Evolutionary conservation across 495 filamentous ascomycete species (phyloP).

Genomic region (Penicillium ochrochloron): DNA sequence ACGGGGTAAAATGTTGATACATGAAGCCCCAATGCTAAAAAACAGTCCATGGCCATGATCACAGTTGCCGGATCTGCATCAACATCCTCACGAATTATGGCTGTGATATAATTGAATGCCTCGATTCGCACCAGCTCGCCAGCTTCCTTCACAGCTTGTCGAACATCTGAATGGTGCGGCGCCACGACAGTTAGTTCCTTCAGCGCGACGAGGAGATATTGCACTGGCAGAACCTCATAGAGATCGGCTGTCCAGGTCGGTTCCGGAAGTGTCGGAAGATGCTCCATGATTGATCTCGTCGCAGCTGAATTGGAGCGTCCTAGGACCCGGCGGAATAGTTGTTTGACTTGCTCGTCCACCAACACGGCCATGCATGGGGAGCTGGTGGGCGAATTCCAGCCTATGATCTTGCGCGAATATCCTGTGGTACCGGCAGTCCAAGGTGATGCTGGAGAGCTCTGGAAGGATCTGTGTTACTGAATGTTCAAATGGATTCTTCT

Average conservation of each 20-base stretch:
- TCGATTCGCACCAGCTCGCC: neutral
- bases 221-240: neutral
- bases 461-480: neutral
- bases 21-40: neutral
- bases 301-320: neutral
- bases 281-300: neutral
- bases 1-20: neutral
- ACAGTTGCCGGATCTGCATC: neutral
- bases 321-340: neutral
- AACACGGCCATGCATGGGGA: neutral
- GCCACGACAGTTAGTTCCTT: neutral
- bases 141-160: neutral
- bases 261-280: neutral
- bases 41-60: neutral
- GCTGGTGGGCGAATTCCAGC: neutral
- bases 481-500: neutral
- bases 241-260: neutral
- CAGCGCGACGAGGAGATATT: neutral
- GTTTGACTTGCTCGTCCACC: neutral
- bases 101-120: neutral
- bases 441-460: neutral
- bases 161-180: neutral
- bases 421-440: neutral
- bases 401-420: neutral
- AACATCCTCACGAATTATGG: neutral